A percentile compares a stretch with the other conserved stretches of the same genome.
phyloP scores from a whole-genome alignment of 495 filamentous ascomycete genomes.

The Ramalina intermedia region DNA sequence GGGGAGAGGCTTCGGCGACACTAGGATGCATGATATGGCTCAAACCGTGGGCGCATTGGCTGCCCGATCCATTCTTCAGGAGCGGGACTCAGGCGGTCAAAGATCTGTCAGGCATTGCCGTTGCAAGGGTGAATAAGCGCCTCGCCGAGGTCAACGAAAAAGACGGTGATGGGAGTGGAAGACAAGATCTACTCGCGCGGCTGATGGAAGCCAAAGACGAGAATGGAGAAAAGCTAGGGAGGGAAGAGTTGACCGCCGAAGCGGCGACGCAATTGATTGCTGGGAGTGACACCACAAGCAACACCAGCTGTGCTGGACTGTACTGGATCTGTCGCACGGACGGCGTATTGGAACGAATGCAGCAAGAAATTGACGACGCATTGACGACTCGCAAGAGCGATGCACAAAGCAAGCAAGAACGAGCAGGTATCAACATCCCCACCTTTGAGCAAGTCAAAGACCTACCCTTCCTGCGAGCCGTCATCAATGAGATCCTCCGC shows the following conservation, averaged over 20 bases:
- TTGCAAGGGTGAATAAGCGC: constrained; percentile 63
- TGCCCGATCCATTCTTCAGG: constrained; percentile 38
- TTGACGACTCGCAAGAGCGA: constrained; percentile 29
- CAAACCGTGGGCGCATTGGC: constrained; percentile 36
- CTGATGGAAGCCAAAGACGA: constrained; percentile 80
- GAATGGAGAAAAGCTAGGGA: constrained; percentile 55
- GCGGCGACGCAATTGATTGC: constrained; percentile 85
- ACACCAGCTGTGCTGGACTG: constrained; percentile 76
- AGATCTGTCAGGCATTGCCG: constrained; percentile 48
- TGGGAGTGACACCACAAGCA: constrained; percentile 79
- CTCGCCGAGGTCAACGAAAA: constrained; percentile 46
- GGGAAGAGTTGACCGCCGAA: constrained; percentile 74
- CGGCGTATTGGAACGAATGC: constrained; percentile 56
- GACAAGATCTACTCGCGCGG: constrained; percentile 68
- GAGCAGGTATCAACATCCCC: constrained; percentile 40
- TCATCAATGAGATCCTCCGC: constrained; percentile 82
- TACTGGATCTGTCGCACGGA: constrained; percentile 60
- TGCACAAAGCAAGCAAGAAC: neutral
- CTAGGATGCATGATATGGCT: constrained; percentile 32
- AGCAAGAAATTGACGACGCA: constrained; percentile 54
- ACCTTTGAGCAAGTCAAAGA: constrained; percentile 58
- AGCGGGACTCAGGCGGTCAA: constrained; percentile 35
- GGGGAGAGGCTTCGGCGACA: constrained; percentile 38
- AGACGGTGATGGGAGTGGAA: constrained; percentile 35
- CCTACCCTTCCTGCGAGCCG: constrained; percentile 59